A percentile compares a stretch with the other conserved stretches of the same genome.
Evolutionary conservation across 2,329 filamentous ascomycete genomes (phyloP).

Genomic region (Teratosphaeria nubilosa): DNA sequence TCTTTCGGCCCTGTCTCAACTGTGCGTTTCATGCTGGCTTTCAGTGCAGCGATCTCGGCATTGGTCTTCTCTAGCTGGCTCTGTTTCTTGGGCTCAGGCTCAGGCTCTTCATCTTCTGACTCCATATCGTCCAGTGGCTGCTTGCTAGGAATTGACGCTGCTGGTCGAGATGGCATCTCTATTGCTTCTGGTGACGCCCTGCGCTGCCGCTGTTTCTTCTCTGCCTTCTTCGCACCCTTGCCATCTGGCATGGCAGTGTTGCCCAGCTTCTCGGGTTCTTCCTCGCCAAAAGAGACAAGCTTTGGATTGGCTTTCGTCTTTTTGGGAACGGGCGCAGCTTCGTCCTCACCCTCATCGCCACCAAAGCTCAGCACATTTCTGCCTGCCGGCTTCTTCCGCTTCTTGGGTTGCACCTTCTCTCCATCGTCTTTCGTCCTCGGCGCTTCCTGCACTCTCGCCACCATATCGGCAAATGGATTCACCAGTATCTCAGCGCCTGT

Average conservation of each 20-base stretch:
- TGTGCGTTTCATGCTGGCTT: conserved; percentile 69
- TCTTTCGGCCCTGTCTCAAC: conserved; percentile 25
- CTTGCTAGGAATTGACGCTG: not conserved
- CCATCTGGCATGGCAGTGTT: conserved; percentile 14
- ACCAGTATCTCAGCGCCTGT: conserved; percentile 63
- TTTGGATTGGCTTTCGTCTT: conserved; percentile 72
- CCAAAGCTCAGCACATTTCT: conserved; percentile 72
- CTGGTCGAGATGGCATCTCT: not conserved
- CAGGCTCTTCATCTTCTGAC: conserved; percentile 15
- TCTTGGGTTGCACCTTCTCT: conserved; percentile 46
- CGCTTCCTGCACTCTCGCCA: conserved; percentile 53
- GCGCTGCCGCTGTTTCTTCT: not conserved
- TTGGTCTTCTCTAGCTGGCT: conserved; percentile 49
- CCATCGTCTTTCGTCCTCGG: conserved; percentile 38
- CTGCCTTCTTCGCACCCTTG: conserved; percentile 10
- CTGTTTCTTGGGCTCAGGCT: conserved; percentile 7
- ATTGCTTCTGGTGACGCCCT: not conserved
- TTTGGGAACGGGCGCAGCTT: conserved; percentile 53
- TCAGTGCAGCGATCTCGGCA: conserved; percentile 69
- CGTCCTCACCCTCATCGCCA: conserved; percentile 52
- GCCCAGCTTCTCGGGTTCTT: conserved; percentile 15
- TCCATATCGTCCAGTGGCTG: not conserved
- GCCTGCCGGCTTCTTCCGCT: conserved; percentile 58
- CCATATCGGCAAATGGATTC: conserved; percentile 76
- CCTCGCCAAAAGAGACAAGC: conserved; percentile 46